Conservation (phyloP, 805 yeast species). For the Dipodascopsis uninucleata region DNA sequence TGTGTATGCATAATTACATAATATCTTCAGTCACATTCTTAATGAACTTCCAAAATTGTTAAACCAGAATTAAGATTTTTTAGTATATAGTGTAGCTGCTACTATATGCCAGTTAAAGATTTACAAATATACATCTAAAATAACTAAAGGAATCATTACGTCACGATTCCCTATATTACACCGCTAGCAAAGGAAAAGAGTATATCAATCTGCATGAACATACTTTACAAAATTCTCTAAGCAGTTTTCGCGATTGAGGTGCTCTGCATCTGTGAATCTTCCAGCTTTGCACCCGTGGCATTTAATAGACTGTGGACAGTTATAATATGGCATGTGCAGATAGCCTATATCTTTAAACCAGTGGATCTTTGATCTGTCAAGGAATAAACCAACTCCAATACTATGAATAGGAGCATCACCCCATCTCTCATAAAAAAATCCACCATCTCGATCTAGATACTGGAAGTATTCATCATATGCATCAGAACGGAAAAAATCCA, state of each 20-base stretch:
- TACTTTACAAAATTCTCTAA: conserved; percentile 62
- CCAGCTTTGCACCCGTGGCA: conserved; percentile 55
- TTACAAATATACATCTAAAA: too few species aligned
- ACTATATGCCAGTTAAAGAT: too few species aligned
- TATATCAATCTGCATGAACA: conserved; percentile 20
- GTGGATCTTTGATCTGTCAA: conserved; percentile 62
- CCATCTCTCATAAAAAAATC: conserved; percentile 88
- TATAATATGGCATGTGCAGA: conserved; percentile 65
- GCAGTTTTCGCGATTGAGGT: conserved; percentile 67
- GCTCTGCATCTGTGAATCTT: conserved; percentile 49
- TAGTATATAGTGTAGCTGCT: too few species aligned
- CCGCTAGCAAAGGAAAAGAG: neutral
- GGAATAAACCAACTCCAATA: conserved; percentile 68
- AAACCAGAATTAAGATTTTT: too few species aligned
- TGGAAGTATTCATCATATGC: conserved; percentile 64
- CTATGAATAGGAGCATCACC: conserved; percentile 92
- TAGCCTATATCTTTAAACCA: conserved; percentile 89
- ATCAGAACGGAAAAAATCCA: conserved; percentile 73
- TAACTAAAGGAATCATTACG: too few species aligned
- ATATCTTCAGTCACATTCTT: too few species aligned
- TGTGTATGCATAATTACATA: too few species aligned
- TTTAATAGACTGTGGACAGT: conserved; percentile 63
- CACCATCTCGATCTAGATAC: conserved; percentile 63
- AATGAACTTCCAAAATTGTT: too few species aligned
- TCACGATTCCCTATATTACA: neutral